Base-by-base conservation (phyloP, 2,329 filamentous ascomycete genomes). In the Pyrenophora teres region DNA sequence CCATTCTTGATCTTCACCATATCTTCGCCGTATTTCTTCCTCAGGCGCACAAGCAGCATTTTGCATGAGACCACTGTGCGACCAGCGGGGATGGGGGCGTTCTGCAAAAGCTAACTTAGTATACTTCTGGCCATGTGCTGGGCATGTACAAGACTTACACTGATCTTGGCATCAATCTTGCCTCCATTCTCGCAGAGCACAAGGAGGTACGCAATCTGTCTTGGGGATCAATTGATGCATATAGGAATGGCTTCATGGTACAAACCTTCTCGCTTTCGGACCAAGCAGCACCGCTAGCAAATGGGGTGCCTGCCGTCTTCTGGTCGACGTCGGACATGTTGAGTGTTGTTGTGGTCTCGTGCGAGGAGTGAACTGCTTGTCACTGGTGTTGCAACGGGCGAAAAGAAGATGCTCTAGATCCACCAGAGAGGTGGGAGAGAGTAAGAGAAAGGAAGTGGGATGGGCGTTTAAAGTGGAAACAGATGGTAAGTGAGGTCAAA, bases 31-130 rank as follows among this genome's bases (percentile, higher is more conserved):
- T 62, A 41, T 27, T 60, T 62, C n/a, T 54, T 56, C 51, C 65
- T 67, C 12, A 70, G 55, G 21, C 63, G 64, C 2, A 35, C 35
- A 18, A 69, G 33, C 42, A 70, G 57, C 41, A 59, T 63, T 46
- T 61, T 50, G 51, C 68, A 71, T 0, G 68, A 65, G 46, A 64
- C 56, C 18, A 56, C 27, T 25, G 56, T 52, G 36, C 67, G 64
- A 8, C 62, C 62, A n/a, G 36, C 46, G 1, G 66, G 68, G 15
- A 60, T 54, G 3, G 67, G 67, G 4, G 63, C 54, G 18, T 53
- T 52, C 63, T 69, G 40, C 1, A 6, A 4, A 4, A 15, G 1
- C 6, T 10, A 41, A 36, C 18, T 61, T 25, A 55, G 52, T 40
- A 37, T 39, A 19, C 15, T 9, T 4, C 12, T 18, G n/a, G 21